phyloP scores from a whole-genome alignment of 2,329 filamentous ascomycete species.

The Nothophaeocryptopus gaeumannii region DNA sequence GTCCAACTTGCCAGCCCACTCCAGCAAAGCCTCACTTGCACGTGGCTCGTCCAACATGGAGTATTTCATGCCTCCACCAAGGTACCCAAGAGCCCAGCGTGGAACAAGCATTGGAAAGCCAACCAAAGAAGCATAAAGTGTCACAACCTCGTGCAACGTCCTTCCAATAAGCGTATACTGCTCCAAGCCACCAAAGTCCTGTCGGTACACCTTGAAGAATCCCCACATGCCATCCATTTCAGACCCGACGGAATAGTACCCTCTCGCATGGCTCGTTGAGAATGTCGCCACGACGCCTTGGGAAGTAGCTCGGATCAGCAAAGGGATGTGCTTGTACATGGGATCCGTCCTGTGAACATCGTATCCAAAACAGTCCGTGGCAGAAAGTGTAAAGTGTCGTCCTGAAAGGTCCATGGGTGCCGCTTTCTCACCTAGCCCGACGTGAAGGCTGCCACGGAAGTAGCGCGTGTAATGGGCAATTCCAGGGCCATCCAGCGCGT shows the following conservation, averaged over 20 bases:
- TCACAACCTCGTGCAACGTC: slow-evolving; percentile 64
- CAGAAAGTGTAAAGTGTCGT: slow-evolving; percentile 63
- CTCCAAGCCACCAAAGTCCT: slow-evolving; percentile 69
- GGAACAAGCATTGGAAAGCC: slow-evolving; percentile 67
- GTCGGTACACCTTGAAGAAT: slow-evolving; percentile 69
- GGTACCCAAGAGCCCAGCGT: slow-evolving; percentile 70
- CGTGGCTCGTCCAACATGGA: slow-evolving; percentile 56
- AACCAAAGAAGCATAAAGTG: slow-evolving; percentile 63
- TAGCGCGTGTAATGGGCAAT: slow-evolving; percentile 65
- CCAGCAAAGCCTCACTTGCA: slow-evolving; percentile 56
- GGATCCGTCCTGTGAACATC: slow-evolving; percentile 69
- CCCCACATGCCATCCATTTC: slow-evolving; percentile 77
- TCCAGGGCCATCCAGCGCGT: slow-evolving; percentile 60
- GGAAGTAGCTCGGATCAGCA: slow-evolving; percentile 66
- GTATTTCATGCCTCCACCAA: slow-evolving; percentile 66
- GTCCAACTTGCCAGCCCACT: slow-evolving; percentile 60
- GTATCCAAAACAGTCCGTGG: slow-evolving; percentile 71
- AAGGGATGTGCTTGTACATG: slow-evolving; percentile 72
- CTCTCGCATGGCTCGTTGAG: slow-evolving; percentile 63
- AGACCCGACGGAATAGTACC: slow-evolving; percentile 64
- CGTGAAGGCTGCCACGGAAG: slow-evolving; percentile 61
- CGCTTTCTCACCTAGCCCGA: slow-evolving; percentile 69
- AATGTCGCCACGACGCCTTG: slow-evolving; percentile 65
- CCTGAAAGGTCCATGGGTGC: slow-evolving; percentile 70
- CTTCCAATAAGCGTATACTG: slow-evolving; percentile 67